These are phyloP conservation scores for Hypoxylon sp. DNA, from an alignment of 2,329 filamentous ascomycete genomes.

Conservation along the genomic window DNA sequence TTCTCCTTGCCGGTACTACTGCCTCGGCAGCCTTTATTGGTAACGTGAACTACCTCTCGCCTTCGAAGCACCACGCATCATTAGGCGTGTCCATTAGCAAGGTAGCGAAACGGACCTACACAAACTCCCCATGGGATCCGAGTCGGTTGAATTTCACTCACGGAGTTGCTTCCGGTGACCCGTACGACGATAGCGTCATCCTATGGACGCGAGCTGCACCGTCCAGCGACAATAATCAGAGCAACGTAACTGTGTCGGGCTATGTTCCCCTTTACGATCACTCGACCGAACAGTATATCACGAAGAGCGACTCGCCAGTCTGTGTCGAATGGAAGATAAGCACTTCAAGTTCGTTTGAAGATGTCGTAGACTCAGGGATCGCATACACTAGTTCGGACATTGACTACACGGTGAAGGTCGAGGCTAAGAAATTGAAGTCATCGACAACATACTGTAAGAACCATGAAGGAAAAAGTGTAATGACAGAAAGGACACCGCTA, in stretches of 20 bases:
- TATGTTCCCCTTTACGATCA: slow-evolving; percentile 53
- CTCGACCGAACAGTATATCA: slow-evolving; percentile 54
- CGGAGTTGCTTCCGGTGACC: slow-evolving; percentile 60
- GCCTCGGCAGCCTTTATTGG: slow-evolving; percentile 42
- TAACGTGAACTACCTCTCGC: slow-evolving; percentile 69
- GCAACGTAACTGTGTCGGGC: slow-evolving; percentile 53
- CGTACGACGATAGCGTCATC: slow-evolving; percentile 63
- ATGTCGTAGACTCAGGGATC: slow-evolving; percentile 62
- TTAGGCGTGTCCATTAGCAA: slow-evolving; percentile 66
- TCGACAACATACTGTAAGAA: slow-evolving; percentile 66
- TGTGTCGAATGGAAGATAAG: slow-evolving; percentile 73
- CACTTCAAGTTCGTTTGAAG: slow-evolving; percentile 52
- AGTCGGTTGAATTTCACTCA: slow-evolving; percentile 66
- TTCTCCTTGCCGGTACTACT: slow-evolving; percentile 24
- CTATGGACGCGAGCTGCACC: slow-evolving; percentile 56
- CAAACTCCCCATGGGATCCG: slow-evolving; percentile 54
- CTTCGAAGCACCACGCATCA: slow-evolving; percentile 66
- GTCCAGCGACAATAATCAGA: slow-evolving; percentile 54
- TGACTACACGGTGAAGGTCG: slow-evolving; percentile 78
- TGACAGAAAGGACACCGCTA: neutral
- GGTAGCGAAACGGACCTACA: slow-evolving; percentile 62
- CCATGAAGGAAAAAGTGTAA: too few relatives aligned
- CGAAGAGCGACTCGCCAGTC: slow-evolving; percentile 65
- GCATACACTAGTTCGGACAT: slow-evolving; percentile 76
- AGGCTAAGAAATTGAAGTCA: slow-evolving; percentile 68